Evolutionary conservation across 1,284 basidiomycete genomes (phyloP).

Genomic region (Pseudozyma hubeiensis): DNA sequence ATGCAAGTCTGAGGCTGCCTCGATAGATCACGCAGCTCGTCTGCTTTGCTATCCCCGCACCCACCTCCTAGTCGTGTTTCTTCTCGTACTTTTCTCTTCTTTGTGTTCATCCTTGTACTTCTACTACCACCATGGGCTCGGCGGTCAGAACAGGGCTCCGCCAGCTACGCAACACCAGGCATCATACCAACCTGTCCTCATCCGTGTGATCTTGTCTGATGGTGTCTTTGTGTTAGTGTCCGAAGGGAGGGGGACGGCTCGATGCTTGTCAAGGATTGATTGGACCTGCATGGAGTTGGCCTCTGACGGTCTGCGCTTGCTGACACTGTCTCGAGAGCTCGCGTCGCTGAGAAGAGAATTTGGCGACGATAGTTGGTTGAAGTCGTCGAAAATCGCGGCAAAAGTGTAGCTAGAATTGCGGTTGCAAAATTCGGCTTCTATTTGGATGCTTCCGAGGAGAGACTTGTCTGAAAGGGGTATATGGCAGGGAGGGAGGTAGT

Average conservation of each 20-base stretch:
- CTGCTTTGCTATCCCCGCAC: constrained; percentile 13
- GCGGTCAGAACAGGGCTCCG: constrained; percentile 56
- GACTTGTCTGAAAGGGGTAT: background rate
- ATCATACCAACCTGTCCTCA: constrained; percentile 48
- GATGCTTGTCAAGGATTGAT: too few species aligned
- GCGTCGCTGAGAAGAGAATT: background rate
- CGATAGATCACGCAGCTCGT: constrained; percentile 20
- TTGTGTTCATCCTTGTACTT: constrained; percentile 60
- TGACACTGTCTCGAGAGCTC: too few species aligned
- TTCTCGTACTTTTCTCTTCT: constrained; percentile 37
- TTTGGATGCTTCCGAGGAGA: background rate
- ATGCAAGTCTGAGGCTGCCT: constrained; percentile 13
- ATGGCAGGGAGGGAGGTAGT: background rate
- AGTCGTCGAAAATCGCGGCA: background rate
- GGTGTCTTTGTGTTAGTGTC: background rate
- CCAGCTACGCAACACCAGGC: constrained; percentile 54
- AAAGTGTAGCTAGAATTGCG: background rate
- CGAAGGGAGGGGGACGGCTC: background rate
- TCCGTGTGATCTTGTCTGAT: constrained; percentile 11
- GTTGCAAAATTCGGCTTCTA: background rate
- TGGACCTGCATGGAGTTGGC: too few species aligned
- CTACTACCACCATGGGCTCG: constrained; percentile 58
- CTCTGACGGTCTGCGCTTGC: too few species aligned
- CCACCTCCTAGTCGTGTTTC: constrained; percentile 12
- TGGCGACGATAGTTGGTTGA: too few species aligned